A percentile compares a stretch with the other conserved stretches of the same genome.
These are phyloP conservation scores for Boletus sp. DNA, from an alignment of 768 basidiomycete species.

Conservation along the genomic window DNA sequence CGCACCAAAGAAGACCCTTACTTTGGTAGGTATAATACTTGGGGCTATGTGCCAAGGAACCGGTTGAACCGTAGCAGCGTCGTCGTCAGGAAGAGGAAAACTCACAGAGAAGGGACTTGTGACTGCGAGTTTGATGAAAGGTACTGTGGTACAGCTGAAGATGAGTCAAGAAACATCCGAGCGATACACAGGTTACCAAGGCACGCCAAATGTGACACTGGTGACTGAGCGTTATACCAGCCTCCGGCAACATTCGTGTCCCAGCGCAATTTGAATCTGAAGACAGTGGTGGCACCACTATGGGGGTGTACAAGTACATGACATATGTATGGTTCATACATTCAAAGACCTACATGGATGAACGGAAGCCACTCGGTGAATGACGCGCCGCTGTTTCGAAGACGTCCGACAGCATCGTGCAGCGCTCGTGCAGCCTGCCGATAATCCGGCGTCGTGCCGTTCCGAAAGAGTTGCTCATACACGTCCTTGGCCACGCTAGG, in stretches of 20 bases:
- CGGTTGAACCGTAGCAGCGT: not conserved
- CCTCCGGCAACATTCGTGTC: not conserved
- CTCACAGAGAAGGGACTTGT: not conserved
- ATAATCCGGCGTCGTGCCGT: not conserved
- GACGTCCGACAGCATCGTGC: not conserved
- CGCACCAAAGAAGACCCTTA: constrained; percentile 10
- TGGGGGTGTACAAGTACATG: not conserved
- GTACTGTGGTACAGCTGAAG: too few species aligned
- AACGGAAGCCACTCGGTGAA: not conserved
- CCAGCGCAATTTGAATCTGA: not conserved
- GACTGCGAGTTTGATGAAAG: not conserved
- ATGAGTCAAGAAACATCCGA: too few species aligned
- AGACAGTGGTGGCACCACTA: not conserved
- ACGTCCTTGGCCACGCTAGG: not conserved
- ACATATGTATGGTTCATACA: not conserved
- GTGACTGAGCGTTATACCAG: not conserved
- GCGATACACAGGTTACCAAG: not conserved
- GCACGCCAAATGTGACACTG: too few species aligned
- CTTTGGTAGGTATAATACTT: constrained; percentile 18
- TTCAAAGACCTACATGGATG: not conserved
- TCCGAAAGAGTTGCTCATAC: not conserved
- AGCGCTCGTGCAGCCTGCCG: not conserved
- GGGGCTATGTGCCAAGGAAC: not conserved
- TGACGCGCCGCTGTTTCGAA: not conserved
- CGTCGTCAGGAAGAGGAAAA: not conserved